Evolutionary conservation across 345 rosid species (phyloP).

Genomic region (Eucalyptus polyanthemos): DNA sequence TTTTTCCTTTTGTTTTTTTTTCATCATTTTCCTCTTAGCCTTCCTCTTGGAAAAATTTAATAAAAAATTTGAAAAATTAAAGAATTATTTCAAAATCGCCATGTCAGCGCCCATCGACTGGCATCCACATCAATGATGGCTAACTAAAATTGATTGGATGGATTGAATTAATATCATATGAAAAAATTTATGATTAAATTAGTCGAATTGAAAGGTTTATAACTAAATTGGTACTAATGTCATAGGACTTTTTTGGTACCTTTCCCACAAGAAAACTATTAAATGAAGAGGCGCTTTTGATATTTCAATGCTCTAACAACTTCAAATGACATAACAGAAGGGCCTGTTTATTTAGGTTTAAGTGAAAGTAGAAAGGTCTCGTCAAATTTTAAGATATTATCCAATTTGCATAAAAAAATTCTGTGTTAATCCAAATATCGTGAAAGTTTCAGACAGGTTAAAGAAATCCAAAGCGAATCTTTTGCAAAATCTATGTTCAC

Average conservation of each 20-base stretch:
- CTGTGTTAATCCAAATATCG: background rate
- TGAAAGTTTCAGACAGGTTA: background rate
- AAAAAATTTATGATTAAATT: too few relatives aligned
- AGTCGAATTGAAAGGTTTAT: fast-evolving
- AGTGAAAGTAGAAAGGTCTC: background rate
- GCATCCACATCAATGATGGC: too few relatives aligned
- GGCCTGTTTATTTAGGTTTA: background rate
- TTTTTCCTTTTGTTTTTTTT: too few relatives aligned
- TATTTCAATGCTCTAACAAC: background rate
- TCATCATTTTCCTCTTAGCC: too few relatives aligned
- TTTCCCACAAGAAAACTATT: background rate
- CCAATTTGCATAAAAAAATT: background rate
- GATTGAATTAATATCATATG: too few relatives aligned
- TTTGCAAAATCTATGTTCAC: background rate
- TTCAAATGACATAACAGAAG: background rate
- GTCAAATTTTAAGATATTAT: background rate
- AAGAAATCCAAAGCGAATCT: background rate
- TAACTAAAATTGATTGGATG: fast-evolving
- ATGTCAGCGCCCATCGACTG: fast-evolving
- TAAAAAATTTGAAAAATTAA: too few relatives aligned
- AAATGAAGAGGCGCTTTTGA: background rate
- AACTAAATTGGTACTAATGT: fast-evolving
- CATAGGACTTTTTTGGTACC: too few relatives aligned
- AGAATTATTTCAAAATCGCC: too few relatives aligned
- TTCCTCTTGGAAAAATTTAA: too few relatives aligned